Base-by-base conservation (phyloP, 2,329 filamentous ascomycete species). In the Botrytis pseudocinerea region DNA sequence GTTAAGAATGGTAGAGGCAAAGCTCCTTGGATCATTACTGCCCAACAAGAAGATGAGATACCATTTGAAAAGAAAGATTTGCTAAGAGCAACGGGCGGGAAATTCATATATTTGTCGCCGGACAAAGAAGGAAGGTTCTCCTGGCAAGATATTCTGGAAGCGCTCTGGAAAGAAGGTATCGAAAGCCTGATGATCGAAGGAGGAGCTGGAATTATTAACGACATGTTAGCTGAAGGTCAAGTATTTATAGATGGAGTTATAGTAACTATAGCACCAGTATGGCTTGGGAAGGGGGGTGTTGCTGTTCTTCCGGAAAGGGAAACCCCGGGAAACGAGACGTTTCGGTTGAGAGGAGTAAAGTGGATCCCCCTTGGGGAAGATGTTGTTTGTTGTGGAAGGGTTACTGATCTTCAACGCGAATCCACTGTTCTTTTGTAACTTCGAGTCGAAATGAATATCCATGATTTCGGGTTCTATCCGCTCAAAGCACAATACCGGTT, bases 101-200 rank as follows among this genome's bases (percentile, higher is more conserved):
- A 73, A 4, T 68, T 68, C 28, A 71, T 79, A 25, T 60, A 40
- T 20, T 44, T 73, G 54, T 57, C 70, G 22, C 12, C 35, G 14
- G 72, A 70, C 25, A 14, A 65, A 16, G 22, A 20, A 3, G 54
- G 57, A n/a, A 54, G 38, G 10, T 68, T 68, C 20, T 38, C 51
- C 10, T 72, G 70, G 70, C 9, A 2, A 20, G 22, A 68, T 35
- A 72, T 72, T 8, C 14, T 72, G 16, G 20, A 25, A 32, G 59
- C 14, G 16, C 62, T 72, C n/a, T 14, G 16, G 38, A 51, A 44
- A 25, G 61, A 72, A 22, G 77, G 78, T 28, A 69, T 97, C 62
- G 82, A 83, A 70, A 97, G 94, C 80, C 85, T 98, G 73, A 98
- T 98, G 95, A 87, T 98, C 66, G 95, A 98, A 82, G 95, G 95